Evolutionary conservation across 2,329 filamentous ascomycete genomes (phyloP).

Genomic region (Xylaria digitata): DNA sequence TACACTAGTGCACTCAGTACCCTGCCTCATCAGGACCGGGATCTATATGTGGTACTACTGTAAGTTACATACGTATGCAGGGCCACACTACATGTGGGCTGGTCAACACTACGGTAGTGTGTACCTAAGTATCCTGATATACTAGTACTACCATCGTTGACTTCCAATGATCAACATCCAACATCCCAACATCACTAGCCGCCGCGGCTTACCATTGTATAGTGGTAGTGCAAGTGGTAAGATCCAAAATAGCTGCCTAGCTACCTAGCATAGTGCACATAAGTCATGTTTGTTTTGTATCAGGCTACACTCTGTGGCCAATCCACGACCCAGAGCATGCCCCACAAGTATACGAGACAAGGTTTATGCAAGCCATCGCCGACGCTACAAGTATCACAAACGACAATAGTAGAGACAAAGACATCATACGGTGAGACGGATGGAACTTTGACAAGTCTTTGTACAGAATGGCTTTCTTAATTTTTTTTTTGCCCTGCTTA

Average conservation of each 20-base stretch:
- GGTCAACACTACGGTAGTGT: neutral
- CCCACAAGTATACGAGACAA: neutral
- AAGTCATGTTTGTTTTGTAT: neutral
- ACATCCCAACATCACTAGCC: constrained; percentile 8
- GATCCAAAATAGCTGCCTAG: no score
- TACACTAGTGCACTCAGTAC: neutral
- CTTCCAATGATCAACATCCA: constrained; percentile 15
- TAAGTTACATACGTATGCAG: constrained; percentile 10
- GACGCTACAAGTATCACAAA: neutral
- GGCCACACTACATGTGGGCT: constrained; percentile 5
- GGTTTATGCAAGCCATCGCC: constrained; percentile 2
- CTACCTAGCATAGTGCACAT: neutral
- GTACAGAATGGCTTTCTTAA: constrained; percentile 17
- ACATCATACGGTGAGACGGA: neutral
- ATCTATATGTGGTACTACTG: constrained; percentile 12
- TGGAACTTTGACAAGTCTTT: neutral
- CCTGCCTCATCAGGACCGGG: constrained; percentile 28
- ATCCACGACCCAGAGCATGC: neutral
- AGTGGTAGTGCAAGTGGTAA: no score
- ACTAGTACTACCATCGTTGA: constrained; percentile 6
- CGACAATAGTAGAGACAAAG: neutral
- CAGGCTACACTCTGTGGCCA: neutral
- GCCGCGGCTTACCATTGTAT: constrained; percentile 14
- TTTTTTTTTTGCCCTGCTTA: constrained; percentile 27
- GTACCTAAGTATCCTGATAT: constrained; percentile 1